Evolutionary conservation across 192 early-diverging fungal species (phyloP), one percentile per base, ranked within the genome.

Genomic region (Coemansia sp.): DNA sequence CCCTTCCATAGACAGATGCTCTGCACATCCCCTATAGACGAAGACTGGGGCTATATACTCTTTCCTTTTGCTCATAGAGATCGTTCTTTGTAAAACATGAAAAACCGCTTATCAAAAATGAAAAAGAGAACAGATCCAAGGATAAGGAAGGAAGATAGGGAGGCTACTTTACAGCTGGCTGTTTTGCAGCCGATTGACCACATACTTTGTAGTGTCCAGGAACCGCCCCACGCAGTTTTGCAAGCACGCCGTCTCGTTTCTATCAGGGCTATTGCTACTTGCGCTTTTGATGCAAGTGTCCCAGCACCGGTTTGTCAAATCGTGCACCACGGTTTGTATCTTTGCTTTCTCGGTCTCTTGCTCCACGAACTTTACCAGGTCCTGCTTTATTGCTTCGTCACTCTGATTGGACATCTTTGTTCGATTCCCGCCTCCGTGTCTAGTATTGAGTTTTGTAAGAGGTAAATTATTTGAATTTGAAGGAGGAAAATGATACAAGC

Each of bases 181-280:
- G 36, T 62, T 61, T 36, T 81, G 78, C 48, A 89, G 59, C 37
- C 79, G 77, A 50, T 85, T 85, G 23, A 88, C 78, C 55, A 88
- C 80, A 57, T 85, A 75, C 45, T 84, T 59, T 57, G 82, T 84
- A 60, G 82, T 80, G 61, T 90, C 88, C 20, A 90, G 67, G 61
- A 90, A 90, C 44, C 88, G 83, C 15, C 79, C 83, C 13, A 90
- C 88, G 68, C 88, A 90, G 84, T 88, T 88, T 25, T 84, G 73
- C 52, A 90, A 68, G 62, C 88, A 90, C 29, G 70, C 55, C 53
- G 75, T 70, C 58, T 87, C 86, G 34, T 64, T 76, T 44, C 67
- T 69, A 47, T 83, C 82, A 23, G 86, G 68, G 29, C 79, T 75
- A 72, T 82, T 87, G 60, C 62, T 50, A 29, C 65, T 75, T 44